Percentiles rank a stretch among this genome's conserved stretches.
These are phyloP conservation scores for Suillus spraguei DNA, from an alignment of 768 basidiomycete genomes.

Conservation along the genomic window DNA sequence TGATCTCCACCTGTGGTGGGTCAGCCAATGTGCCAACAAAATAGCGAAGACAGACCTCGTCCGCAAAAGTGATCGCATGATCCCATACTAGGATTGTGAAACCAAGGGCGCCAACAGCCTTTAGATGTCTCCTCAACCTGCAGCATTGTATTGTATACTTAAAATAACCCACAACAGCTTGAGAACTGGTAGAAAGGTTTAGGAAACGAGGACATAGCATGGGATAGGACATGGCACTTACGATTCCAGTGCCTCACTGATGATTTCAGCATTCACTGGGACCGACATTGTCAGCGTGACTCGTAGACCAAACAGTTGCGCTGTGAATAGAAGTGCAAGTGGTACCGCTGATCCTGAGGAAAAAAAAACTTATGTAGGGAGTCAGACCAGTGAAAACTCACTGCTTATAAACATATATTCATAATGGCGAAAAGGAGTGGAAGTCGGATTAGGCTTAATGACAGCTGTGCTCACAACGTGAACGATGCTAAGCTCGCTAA, in stretches of 20 bases:
- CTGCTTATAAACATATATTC: background rate
- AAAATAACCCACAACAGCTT: constrained; percentile 1
- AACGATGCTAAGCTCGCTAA: background rate
- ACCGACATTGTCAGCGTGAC: background rate
- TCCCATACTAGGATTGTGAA: constrained; percentile 55
- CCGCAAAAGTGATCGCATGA: constrained; percentile 41
- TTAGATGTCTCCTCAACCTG: constrained; percentile 4
- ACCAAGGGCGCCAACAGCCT: constrained; percentile 56
- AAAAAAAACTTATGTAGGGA: background rate
- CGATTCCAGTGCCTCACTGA: background rate
- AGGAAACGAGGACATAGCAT: background rate
- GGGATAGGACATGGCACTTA: background rate
- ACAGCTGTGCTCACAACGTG: background rate
- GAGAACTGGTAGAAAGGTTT: background rate
- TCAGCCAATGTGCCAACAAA: background rate
- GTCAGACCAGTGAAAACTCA: background rate
- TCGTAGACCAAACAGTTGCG: background rate
- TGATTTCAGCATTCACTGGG: background rate
- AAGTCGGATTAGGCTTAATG: background rate
- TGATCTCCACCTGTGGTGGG: constrained; percentile 33
- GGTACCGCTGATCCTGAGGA: background rate
- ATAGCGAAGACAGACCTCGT: constrained; percentile 33
- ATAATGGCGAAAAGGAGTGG: background rate
- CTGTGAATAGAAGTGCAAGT: background rate
- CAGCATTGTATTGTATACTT: background rate